Conservation (phyloP, 441 rosid species). For the Bocquillonia castaneifolia region DNA sequence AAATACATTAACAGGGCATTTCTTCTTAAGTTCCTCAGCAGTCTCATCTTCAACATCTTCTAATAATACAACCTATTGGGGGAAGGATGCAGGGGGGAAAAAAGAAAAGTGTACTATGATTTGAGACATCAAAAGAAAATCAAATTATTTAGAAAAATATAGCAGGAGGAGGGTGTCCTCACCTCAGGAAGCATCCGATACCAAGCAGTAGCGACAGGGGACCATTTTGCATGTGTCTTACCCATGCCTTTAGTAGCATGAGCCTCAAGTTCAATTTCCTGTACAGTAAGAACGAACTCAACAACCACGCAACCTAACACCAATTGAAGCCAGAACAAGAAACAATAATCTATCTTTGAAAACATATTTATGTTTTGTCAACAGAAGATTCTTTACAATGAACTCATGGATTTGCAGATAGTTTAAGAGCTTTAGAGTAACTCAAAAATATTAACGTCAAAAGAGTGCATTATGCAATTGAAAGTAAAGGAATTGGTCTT, state of each 20-base stretch:
- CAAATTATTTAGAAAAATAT: neutral
- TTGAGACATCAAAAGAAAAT: neutral
- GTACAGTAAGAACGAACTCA: conserved; percentile 8
- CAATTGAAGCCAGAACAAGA: neutral
- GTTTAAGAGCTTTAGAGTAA: neutral
- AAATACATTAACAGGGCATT: conserved; percentile 72
- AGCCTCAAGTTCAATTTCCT: conserved; percentile 97
- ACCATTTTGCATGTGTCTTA: conserved; percentile 96
- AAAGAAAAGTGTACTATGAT: neutral
- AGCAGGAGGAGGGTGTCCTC: conserved; percentile 4
- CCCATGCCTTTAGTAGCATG: conserved; percentile 95
- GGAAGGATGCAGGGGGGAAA: neutral
- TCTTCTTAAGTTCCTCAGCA: conserved; percentile 59
- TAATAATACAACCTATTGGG: conserved; percentile 61
- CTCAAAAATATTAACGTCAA: neutral
- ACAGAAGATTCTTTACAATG: neutral
- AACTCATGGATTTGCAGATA: neutral
- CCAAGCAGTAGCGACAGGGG: conserved; percentile 95
- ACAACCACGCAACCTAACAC: neutral
- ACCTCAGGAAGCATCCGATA: conserved; percentile 97
- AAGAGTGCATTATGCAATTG: neutral
- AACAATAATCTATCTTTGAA: neutral
- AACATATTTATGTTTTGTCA: neutral
- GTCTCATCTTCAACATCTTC: conserved; percentile 52
- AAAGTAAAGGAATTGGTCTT: neutral